phyloP scores from a whole-genome alignment of 768 basidiomycete genomes.

The Lyophyllum semitale region DNA sequence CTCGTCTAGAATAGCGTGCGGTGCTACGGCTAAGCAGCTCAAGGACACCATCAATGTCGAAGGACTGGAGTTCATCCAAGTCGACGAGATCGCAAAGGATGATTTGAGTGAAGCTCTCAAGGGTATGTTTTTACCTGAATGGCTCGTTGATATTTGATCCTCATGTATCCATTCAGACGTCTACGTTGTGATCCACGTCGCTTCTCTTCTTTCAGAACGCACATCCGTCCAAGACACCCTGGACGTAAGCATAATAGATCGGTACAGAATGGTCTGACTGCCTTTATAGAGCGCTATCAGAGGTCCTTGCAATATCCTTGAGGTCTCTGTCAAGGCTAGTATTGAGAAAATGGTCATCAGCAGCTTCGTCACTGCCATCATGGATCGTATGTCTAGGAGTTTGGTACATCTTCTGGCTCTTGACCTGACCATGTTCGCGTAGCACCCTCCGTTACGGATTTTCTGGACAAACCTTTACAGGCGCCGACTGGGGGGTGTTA shows the following conservation, averaged over 20 bases:
- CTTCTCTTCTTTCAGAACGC: conserved; percentile 27
- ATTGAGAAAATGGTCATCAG: conserved; percentile 33
- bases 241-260: conserved; percentile 14
- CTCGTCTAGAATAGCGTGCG: conserved; percentile 31
- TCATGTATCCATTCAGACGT: conserved; percentile 26
- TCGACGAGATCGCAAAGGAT: conserved; percentile 18
- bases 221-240: conserved; percentile 20
- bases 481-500: conserved; percentile 36
- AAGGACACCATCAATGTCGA: conserved; percentile 24
- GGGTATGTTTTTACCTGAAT: conserved; percentile 11
- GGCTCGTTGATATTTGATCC: not conserved
- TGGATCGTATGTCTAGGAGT: conserved; percentile 26
- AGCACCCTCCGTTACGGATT: conserved; percentile 24
- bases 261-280: conserved; percentile 6
- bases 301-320: conserved; percentile 30
- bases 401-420: not conserved
- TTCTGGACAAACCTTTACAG: conserved; percentile 23
- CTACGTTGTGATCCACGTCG: conserved; percentile 40
- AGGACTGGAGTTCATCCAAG: conserved; percentile 29
- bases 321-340: conserved; percentile 25
- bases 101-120: conserved; percentile 17
- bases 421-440: not conserved
- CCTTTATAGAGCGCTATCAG: conserved; percentile 22
- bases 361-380: conserved; percentile 30
- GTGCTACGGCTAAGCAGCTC: conserved; percentile 27